Evolutionary conservation across 2,329 filamentous ascomycete species (phyloP).

Genomic region (Colletotrichum acutatum): DNA sequence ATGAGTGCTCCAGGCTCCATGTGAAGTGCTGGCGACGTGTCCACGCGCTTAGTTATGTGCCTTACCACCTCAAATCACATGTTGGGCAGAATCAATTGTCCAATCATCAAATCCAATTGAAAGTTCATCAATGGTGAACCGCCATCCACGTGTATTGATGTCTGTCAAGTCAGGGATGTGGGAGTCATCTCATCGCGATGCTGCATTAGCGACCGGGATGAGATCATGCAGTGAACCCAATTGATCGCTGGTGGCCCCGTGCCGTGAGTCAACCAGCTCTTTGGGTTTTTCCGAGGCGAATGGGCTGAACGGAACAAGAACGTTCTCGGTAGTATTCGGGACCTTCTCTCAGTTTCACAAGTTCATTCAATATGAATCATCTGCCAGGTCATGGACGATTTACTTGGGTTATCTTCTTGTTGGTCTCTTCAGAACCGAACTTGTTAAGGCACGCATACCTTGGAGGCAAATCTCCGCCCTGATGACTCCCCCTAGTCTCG

Average conservation of each 20-base stretch:
- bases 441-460: background rate
- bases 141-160: no score
- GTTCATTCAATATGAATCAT: background rate
- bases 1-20: background rate
- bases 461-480: background rate
- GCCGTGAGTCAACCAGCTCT: conserved; percentile 5
- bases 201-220: background rate
- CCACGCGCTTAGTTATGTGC: background rate
- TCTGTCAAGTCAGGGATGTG: background rate
- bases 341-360: background rate
- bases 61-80: background rate
- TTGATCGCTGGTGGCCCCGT: background rate
- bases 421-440: background rate
- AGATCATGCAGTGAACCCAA: conserved; percentile 5
- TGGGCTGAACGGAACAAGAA: background rate
- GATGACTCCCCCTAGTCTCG: background rate
- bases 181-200: conserved; percentile 13
- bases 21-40: background rate
- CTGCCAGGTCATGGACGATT: background rate
- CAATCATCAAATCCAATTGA: background rate
- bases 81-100: background rate
- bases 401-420: background rate
- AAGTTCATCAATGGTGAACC: background rate
- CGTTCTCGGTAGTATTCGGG: background rate
- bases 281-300: background rate